A percentile compares a stretch with the other conserved stretches of the same genome.
Evolutionary conservation across 306 rosid genomes (phyloP).

Genomic region (Chamaecrista fasciculata): DNA sequence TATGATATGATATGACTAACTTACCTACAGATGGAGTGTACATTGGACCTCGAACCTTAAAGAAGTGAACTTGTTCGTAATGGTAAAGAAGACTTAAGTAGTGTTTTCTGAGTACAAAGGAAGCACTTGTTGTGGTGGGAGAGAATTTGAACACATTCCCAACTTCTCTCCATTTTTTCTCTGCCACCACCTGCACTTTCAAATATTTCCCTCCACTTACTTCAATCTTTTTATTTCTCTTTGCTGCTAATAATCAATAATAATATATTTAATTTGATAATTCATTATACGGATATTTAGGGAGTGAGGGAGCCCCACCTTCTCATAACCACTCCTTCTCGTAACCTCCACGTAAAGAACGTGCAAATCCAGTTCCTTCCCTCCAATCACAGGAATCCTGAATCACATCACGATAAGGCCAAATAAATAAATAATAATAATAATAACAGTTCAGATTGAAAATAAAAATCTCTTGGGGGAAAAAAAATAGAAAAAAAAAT

Average conservation of each 20-base stretch:
- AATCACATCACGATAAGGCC: not conserved
- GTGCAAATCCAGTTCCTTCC: constrained; percentile 94
- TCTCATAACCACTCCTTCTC: constrained; percentile 81
- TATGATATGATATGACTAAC: too few relatives aligned
- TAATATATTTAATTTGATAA: too few relatives aligned
- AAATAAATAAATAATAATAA: too few relatives aligned
- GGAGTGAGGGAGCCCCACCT: too few relatives aligned
- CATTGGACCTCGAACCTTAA: constrained; percentile 60
- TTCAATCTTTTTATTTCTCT: too few relatives aligned
- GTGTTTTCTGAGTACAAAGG: constrained; percentile 85
- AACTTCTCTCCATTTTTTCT: constrained; percentile 99
- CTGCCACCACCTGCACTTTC: constrained; percentile 69
- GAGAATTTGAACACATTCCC: constrained; percentile 78
- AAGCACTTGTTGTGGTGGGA: constrained; percentile 90
- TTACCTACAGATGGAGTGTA: constrained; percentile 58
- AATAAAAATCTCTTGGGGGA: not conserved
- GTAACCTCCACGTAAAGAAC: constrained; percentile 84
- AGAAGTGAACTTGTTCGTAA: constrained; percentile 86
- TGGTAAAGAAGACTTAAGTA: constrained; percentile 77
- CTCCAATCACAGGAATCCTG: constrained; percentile 99
- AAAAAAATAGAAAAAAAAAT: too few relatives aligned
- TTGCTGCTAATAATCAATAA: not conserved
- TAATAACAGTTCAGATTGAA: too few relatives aligned
- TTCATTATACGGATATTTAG: too few relatives aligned
- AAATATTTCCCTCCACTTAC: not conserved